Evolutionary conservation across 495 filamentous ascomycete species (phyloP), one percentile per base, ranked within the genome.

Genomic region (Entonaema liquescens): DNA sequence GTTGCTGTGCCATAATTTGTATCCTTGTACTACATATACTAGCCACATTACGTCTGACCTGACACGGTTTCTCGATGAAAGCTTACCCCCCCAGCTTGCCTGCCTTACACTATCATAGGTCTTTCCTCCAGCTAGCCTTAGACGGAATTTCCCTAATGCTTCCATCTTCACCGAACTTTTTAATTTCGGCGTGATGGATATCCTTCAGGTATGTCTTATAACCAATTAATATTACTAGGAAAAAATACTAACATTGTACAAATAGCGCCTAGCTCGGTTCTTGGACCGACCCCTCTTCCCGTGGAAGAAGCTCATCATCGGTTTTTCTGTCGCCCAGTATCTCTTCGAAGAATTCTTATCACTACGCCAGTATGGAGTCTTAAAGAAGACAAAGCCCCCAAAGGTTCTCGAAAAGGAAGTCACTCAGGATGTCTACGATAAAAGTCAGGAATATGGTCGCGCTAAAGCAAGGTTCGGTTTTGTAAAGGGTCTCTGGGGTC

Each of bases 251-350:
- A 69, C 36, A 35, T 38, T 9, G 47, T 13, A 44, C 49, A 26
- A 69, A 69, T 78, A 97, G 95, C 90, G 92, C 83, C 88, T 98
- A 64, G 92, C 93, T 72, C 86, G 88, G 79, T 87, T 90, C 77
- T 89, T 98, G 53, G 96, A 99, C 84, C 89, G 92, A 72, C 95
- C 95, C 59, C 83, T 90, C 71, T 95, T 98, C 83, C 95, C 96
- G 59, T 99, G 95, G 95, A 99, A 98, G 89, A 89, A 87, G 76
- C 88, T 99, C 65, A 93, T 99, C 73, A 88, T 98, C 62, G 92
- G 93, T 60, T 98, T 99, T 82, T 94, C 93, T 11, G 68, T 97
- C 66, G 91, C 88, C 50, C 93, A 99, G 77, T 98, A 91, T 77
- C 76, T 92, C 52, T 90, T 99, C 70, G 95, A 98, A 75, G 88